Evolutionary conservation across 2,329 filamentous ascomycete species (phyloP).

Genomic region (Rutstroemia sydowiana): DNA sequence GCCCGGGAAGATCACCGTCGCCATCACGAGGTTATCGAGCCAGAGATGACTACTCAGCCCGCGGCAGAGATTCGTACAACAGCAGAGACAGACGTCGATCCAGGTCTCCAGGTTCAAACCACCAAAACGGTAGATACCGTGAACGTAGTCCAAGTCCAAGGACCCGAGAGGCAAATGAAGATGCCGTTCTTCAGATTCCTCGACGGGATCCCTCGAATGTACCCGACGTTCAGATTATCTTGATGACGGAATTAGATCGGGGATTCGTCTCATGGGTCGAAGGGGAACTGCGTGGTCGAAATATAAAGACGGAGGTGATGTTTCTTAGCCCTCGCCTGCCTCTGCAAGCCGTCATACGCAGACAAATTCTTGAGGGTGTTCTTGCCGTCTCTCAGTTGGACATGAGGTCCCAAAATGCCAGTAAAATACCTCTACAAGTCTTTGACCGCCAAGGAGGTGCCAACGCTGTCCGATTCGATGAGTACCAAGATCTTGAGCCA

Average conservation of each 20-base stretch:
- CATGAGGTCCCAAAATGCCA: slow-evolving; percentile 57
- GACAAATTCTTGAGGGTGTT: slow-evolving; percentile 84
- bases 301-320: slow-evolving; percentile 70
- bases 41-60: slow-evolving; percentile 21
- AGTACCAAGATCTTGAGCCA: slow-evolving; percentile 79
- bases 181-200: slow-evolving; percentile 63
- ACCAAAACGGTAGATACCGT: slow-evolving; percentile 48
- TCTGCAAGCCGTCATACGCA: slow-evolving; percentile 70
- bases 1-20: slow-evolving; percentile 8
- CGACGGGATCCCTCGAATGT: slow-evolving; percentile 66
- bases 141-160: slow-evolving; percentile 65
- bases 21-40: slow-evolving; percentile 16
- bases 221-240: slow-evolving; percentile 82
- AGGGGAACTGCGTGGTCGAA: slow-evolving; percentile 61
- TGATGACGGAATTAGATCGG: slow-evolving; percentile 68
- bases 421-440: slow-evolving; percentile 73
- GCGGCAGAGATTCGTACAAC: slow-evolving; percentile 21
- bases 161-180: slow-evolving; percentile 45
- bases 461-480: slow-evolving; percentile 70
- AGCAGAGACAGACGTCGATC: slow-evolving; percentile 51
- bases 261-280: slow-evolving; percentile 83
- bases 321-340: slow-evolving; percentile 70
- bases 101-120: slow-evolving; percentile 51
- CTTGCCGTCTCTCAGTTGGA: slow-evolving; percentile 75
- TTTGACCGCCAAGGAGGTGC: slow-evolving; percentile 74